Evolutionary conservation across 1,284 basidiomycete species (phyloP).

Genomic region (Sanghuangporus sanghuang): DNA sequence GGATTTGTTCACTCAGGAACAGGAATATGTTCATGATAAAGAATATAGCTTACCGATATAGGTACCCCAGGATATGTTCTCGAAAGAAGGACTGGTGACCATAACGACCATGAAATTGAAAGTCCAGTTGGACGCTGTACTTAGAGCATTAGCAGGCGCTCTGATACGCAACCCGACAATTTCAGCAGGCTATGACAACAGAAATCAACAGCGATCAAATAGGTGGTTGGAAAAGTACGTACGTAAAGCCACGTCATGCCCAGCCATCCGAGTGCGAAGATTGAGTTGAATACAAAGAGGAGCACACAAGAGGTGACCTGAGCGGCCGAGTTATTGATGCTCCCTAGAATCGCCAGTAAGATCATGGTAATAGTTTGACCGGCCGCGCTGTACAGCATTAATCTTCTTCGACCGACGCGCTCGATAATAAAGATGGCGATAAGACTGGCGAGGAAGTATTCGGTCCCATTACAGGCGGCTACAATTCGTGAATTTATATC

Average conservation of each 20-base stretch:
- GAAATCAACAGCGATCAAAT: background rate
- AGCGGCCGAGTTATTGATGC: slow-evolving; percentile 39
- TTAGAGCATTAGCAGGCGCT: slow-evolving; percentile 63
- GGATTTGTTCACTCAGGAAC: background rate
- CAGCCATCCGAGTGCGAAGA: slow-evolving; percentile 70
- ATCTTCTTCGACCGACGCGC: slow-evolving; percentile 55
- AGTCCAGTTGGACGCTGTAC: slow-evolving; percentile 66
- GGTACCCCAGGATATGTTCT: slow-evolving; percentile 56
- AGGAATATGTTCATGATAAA: background rate
- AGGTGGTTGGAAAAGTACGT: background rate
- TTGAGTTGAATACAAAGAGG: slow-evolving; percentile 66
- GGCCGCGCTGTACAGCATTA: slow-evolving; percentile 59
- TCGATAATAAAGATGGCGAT: slow-evolving; percentile 59
- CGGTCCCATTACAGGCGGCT: slow-evolving; percentile 66
- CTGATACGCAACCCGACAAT: slow-evolving; percentile 60
- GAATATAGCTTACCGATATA: slow-evolving; percentile 35
- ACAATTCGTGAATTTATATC: slow-evolving; percentile 60
- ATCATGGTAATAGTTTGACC: slow-evolving; percentile 61
- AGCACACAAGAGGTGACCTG: slow-evolving; percentile 53
- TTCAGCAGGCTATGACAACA: slow-evolving; percentile 41
- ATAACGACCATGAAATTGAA: slow-evolving; percentile 66
- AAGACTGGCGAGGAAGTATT: slow-evolving; percentile 61
- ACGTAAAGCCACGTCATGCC: slow-evolving; percentile 66
- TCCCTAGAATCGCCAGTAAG: slow-evolving; percentile 52
- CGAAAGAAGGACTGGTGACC: slow-evolving; percentile 62